Base-by-base conservation (phyloP, 208 protist genomes). In the Herpetomonas tarakana region DNA sequence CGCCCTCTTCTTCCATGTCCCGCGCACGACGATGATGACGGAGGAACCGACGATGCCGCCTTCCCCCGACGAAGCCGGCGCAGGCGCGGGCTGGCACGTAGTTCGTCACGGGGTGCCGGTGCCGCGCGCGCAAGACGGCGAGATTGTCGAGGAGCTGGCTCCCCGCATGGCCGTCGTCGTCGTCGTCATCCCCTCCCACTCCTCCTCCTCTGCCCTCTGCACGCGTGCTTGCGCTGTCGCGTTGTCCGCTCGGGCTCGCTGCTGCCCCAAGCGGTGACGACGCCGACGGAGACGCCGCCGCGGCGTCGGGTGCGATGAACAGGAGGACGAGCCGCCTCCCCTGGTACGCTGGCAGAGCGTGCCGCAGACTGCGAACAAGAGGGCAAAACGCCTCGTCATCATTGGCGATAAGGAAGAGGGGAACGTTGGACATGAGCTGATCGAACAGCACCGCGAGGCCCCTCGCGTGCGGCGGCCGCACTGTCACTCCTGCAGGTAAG, bases 351-450 rank as follows among this genome's bases (percentile, higher is more conserved):
- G 45, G 64, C 12, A 70, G 45, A 6, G 31, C 64, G 29, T 61
- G 49, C 22, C 47, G 3, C 26, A 70, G 9, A 30, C 56, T 64
- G 31, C 64, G 64, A 0, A 70, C 56, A 11, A 70, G 27, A 2
- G 64, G 64, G 31, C 64, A 70, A n/a, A 70, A 57, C 2, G 64
- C 54, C 56, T 70, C 64, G 16, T 6, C 39, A 47, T 70, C 59
- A 1, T 56, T 58, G 16, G 64, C 51, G 29, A 70, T 58, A 9
- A 70, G 52, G 1, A 70, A 39, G 7, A 70, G 30, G 18, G 64
- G 64, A 30, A 70, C 35, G 14, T 6, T 18, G n/a, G n/a, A n/a
- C n/a, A n/a, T n/a, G n/a, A n/a, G n/a, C 35, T 41, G 35, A 18
- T 14, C 9, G 35, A 41, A 41, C 35, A 41, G 35, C 9, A 14